Evolutionary conservation across 768 basidiomycete species (phyloP).

Genomic region (Zangia roseola): DNA sequence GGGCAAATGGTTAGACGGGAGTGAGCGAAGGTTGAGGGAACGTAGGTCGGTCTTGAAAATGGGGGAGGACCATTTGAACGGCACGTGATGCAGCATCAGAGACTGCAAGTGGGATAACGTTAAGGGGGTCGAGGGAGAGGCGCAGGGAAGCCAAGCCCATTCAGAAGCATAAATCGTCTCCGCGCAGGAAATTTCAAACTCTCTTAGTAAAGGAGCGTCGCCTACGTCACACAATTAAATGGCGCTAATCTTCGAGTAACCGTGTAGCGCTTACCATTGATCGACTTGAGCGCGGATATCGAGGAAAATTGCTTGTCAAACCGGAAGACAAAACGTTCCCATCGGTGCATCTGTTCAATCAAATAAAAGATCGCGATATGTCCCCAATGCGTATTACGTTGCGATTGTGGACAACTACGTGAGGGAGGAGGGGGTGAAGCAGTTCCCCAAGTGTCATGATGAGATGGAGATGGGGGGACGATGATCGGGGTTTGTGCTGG

Average conservation of each 20-base stretch:
- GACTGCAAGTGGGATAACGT: constrained; percentile 50
- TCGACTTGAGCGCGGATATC: constrained; percentile 68
- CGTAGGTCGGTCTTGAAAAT: constrained; percentile 61
- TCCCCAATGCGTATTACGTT: constrained; percentile 70
- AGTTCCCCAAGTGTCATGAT: constrained; percentile 41
- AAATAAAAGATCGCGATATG: constrained; percentile 79
- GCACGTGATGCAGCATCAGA: constrained; percentile 66
- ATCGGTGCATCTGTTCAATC: constrained; percentile 77
- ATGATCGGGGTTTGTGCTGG: constrained; percentile 45
- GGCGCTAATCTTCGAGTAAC: neutral
- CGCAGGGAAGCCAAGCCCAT: constrained; percentile 75
- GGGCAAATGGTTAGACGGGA: constrained; percentile 60
- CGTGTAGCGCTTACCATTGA: constrained; percentile 51
- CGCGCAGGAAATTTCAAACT: constrained; percentile 76
- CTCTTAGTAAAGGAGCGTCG: constrained; percentile 67
- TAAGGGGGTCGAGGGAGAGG: constrained; percentile 31
- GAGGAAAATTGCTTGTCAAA: constrained; percentile 78
- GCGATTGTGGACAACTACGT: constrained; percentile 30
- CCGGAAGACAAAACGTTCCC: constrained; percentile 78
- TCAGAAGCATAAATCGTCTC: constrained; percentile 60
- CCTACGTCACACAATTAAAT: constrained; percentile 39
- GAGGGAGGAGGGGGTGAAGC: constrained; percentile 28
- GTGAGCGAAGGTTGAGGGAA: constrained; percentile 60
- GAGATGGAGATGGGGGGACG: constrained; percentile 43
- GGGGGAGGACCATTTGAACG: constrained; percentile 77